A percentile compares a stretch with the other conserved stretches of the same genome.
Conservation (phyloP, 2,329 filamentous ascomycete genomes). For the Fusarium sp. region DNA sequence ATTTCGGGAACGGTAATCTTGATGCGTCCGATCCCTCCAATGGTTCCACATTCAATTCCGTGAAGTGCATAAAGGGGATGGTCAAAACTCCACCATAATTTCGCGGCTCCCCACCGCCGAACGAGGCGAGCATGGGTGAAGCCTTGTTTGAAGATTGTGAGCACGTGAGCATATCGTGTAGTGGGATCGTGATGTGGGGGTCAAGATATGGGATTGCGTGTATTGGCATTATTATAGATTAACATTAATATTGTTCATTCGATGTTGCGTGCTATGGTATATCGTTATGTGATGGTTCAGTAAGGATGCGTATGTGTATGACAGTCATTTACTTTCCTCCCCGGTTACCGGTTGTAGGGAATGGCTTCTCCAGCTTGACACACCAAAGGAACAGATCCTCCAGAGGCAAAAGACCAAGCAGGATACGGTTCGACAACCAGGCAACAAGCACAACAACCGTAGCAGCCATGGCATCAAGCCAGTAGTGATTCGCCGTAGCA, state of each 20-base stretch:
- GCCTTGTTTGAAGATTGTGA: background rate
- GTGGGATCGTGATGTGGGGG: constrained; percentile 7
- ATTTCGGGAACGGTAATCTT: constrained; percentile 3
- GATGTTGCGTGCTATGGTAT: background rate
- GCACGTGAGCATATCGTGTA: constrained; percentile 1
- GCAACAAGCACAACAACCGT: constrained; percentile 70
- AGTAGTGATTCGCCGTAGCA: constrained; percentile 72
- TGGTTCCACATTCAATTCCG: background rate
- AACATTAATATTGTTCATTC: constrained; percentile 4
- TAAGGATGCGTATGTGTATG: background rate
- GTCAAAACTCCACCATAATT: constrained; percentile 7
- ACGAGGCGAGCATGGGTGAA: background rate
- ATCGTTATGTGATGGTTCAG: constrained; percentile 1
- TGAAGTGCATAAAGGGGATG: background rate
- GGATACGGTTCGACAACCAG: constrained; percentile 63
- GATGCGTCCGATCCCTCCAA: background rate
- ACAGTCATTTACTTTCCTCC: constrained; percentile 25
- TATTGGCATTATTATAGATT: constrained; percentile 7
- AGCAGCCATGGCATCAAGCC: constrained; percentile 75
- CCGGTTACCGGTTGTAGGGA: constrained; percentile 59
- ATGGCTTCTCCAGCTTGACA: constrained; percentile 73
- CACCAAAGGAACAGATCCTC: constrained; percentile 76
- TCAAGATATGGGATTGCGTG: background rate
- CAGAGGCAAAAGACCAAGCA: constrained; percentile 71
- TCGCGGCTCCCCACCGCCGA: background rate